Base-by-base conservation (phyloP, 768 basidiomycete genomes). In the Phallus indusiatus region DNA sequence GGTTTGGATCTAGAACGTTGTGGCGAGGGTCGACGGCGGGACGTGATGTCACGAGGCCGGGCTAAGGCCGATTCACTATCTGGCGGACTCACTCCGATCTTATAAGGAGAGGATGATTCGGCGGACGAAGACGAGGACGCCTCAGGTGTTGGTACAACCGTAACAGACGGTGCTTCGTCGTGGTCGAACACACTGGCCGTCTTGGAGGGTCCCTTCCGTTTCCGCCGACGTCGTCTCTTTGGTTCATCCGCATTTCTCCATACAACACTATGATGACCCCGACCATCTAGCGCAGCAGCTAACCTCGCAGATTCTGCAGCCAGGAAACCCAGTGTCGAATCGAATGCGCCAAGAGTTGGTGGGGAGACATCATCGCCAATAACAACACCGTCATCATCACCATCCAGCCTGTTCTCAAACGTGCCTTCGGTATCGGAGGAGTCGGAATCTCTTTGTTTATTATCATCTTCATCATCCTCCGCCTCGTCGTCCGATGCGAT, bases 281-380 rank as follows among this genome's bases (percentile, higher is more conserved):
- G 60, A 5, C 20, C 54, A 35, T 55, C 54, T 16, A 47, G 33
- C 47, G 72, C 67, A 7, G 82, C 84, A 48, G 74, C 78, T 62
- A 81, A 75, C 61, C 77, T 76, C 36, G 80, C 81, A 56, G 86
- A 76, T 67, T 90, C 88, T 10, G 81, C 81, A 47, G 84, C 85
- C 53, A 90, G 76, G 61, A 89, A 91, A n/a, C 79, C 80, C 14
- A 91, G 75, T 0, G 85, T 86, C 60, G 83, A 82, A 60, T 86
- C 86, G 16, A 91, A 77, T 55, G 81, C 79, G 0, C 89, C 89
- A 14, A 91, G 71, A 2, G 85, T 88, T 0, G 89, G 88, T 50
- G 80, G 76, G 24, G 60, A 60, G 61, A 52, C 49, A 47, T 60
- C 59, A 14, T 42, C 60, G 42, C 61, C 65, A 14, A 35, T 60